phyloP scores from a whole-genome alignment of 805 yeast genomes.

The Cyberlindnera samutprakarnensis region DNA sequence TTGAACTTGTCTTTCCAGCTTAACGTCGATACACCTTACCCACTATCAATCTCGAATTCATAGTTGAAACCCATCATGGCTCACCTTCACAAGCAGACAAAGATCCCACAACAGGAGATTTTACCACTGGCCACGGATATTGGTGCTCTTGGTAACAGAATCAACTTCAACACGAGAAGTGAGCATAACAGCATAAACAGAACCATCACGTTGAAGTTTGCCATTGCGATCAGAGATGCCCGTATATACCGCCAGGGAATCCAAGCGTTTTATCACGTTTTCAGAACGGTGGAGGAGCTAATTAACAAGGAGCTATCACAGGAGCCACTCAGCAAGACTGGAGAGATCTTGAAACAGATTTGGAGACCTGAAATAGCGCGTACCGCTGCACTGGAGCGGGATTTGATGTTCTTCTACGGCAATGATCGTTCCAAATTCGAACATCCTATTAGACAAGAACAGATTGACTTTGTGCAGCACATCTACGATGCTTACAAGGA shows the following conservation, averaged over 20 bases:
- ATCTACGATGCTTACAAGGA: conserved; percentile 44
- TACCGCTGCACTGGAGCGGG: conserved; percentile 46
- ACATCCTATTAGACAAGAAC: conserved; percentile 50
- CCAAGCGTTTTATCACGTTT: conserved; percentile 64
- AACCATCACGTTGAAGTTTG: conserved; percentile 59
- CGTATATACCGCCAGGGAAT: conserved; percentile 76
- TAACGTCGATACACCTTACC: too few species aligned
- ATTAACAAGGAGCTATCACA: conserved; percentile 37
- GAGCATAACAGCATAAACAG: conserved; percentile 66
- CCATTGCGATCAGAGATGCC: conserved; percentile 68
- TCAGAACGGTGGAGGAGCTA: conserved; percentile 52
- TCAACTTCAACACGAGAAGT: conserved; percentile 58
- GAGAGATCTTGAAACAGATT: conserved; percentile 43
- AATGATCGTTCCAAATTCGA: conserved; percentile 47
- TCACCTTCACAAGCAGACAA: conserved; percentile 9
- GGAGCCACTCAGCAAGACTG: conserved; percentile 19
- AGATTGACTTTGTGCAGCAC: conserved; percentile 55
- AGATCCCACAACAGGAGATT: conserved; percentile 37
- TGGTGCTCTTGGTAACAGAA: conserved; percentile 80
- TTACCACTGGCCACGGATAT: conserved; percentile 74
- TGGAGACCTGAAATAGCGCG: conserved; percentile 71
- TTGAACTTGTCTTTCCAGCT: too few species aligned
- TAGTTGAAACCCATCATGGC: conserved; percentile 2
- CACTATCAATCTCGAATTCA: too few species aligned
- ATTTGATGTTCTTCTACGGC: conserved; percentile 60